Conservation (phyloP, 257 asterid species). For the Verbascum thapsus region DNA sequence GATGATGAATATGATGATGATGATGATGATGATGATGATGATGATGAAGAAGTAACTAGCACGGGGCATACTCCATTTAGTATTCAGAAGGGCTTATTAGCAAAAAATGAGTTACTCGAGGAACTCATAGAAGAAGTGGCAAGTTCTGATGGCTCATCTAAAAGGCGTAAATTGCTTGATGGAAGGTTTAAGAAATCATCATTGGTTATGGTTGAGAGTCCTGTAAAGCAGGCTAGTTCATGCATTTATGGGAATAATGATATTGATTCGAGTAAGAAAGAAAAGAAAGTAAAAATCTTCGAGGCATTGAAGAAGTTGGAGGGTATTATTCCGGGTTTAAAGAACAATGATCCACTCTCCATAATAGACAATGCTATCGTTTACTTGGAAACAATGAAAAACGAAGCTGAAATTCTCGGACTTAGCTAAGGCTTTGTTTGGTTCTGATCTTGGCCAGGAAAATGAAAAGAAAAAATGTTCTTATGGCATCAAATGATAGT, state of each 20-base stretch:
- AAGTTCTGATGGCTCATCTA: conserved; percentile 47
- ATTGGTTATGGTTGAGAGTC: conserved; percentile 35
- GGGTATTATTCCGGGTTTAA: conserved; percentile 55
- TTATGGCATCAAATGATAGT: no score
- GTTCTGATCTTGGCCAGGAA: not conserved
- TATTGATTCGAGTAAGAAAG: conserved; percentile 31
- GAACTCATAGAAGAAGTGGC: conserved; percentile 55
- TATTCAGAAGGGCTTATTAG: conserved; percentile 25
- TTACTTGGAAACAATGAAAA: conserved; percentile 63
- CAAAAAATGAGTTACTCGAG: conserved; percentile 30
- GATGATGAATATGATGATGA: conserved; percentile 45
- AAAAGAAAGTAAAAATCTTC: conserved; percentile 48
- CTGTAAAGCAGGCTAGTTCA: conserved; percentile 28
- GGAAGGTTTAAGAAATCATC: conserved; percentile 64
- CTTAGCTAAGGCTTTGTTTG: conserved; percentile 19
- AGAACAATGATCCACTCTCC: conserved; percentile 56
- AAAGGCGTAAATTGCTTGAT: conserved; percentile 68
- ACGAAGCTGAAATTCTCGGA: conserved; percentile 54
- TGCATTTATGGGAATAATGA: conserved; percentile 33
- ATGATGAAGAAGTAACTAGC: conserved; percentile 74
- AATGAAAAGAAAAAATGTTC: no score
- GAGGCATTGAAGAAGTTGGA: conserved; percentile 50
- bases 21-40: conserved; percentile 60
- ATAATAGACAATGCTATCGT: conserved; percentile 66
- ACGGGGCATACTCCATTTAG: conserved; percentile 48